Base-by-base conservation (phyloP, 495 filamentous ascomycete genomes). In the Aspergillus asperescens region DNA sequence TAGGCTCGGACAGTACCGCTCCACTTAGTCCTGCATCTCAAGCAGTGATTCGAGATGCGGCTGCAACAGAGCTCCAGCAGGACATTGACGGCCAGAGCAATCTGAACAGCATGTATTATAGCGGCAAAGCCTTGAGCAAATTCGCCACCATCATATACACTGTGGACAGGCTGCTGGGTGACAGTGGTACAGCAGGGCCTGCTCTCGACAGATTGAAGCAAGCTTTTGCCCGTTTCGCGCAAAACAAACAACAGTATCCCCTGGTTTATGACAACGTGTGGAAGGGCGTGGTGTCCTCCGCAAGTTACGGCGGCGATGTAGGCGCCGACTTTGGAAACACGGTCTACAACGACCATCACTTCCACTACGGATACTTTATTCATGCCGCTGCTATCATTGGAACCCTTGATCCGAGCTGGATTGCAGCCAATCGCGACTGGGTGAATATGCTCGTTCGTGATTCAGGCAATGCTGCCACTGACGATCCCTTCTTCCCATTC, bases 281-380 rank as follows among this genome's bases (percentile, higher is more conserved):
- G 92, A 86, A 86, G 56, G 93, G 93, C 7, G 72, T 94, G 3
- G 88, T 96, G 12, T 91, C 87, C 5, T 81, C 82, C 6, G 89
- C 87, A 2, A 81, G 82, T 7, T 98, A 95, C 64, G 89, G 86
- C 5, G 81, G 86, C 8, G 81, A 95, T 58, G 57, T 76, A 5
- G 82, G 84, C 34, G 77, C 68, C 34, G 89, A 94, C 61, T 93
- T 91, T 62, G 89, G 89, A 45, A 90, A 91, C 60, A 83, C 83
- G 1, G 82, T 81, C 55, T 96, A 95, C 75, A 96, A 96, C 62
- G 93, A 98, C 62, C 94, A 97, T 61, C 94, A 98, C 66, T 98
- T 98, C 71, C 94, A 95, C 62, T 87, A 81, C 56, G 77, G 73
- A 51, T 96, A 98, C 66, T 95, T 94, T 69, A 85, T 98, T 64